These are phyloP conservation scores for Rhamnella rubrinervis DNA, from an alignment of 331 rosid genomes.

Conservation along the genomic window DNA sequence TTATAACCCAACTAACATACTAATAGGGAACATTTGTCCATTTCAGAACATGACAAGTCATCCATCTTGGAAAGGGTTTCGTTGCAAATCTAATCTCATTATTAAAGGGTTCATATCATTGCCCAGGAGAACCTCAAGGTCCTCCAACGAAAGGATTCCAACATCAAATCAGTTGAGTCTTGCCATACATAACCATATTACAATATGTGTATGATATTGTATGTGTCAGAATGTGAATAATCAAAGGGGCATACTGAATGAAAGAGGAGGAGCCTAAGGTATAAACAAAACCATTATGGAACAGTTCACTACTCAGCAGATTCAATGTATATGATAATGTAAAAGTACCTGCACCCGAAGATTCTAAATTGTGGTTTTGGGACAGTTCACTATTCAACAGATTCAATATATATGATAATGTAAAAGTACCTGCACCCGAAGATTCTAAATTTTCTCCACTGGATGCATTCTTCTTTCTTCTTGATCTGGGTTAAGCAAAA, in stretches of 20 bases:
- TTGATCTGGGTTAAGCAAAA: constrained; percentile 60
- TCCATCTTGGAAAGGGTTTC: too few relatives aligned
- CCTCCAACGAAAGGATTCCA: neutral
- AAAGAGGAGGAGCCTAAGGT: neutral
- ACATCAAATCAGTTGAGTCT: neutral
- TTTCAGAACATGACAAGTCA: too few relatives aligned
- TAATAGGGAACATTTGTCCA: too few relatives aligned
- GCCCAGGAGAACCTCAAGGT: too few relatives aligned
- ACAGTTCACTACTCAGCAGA: neutral
- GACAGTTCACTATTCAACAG: neutral
- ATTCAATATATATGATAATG: constrained; percentile 5
- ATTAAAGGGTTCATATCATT: too few relatives aligned
- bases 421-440: constrained; percentile 58
- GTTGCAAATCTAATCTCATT: too few relatives aligned
- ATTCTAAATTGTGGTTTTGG: constrained; percentile 43
- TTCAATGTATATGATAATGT: constrained; percentile 6
- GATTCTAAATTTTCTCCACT: constrained; percentile 86
- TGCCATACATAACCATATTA: neutral
- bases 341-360: constrained; percentile 64
- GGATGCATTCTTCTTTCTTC: constrained; percentile 86
- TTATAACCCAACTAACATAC: too few relatives aligned
- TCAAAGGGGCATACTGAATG: too few relatives aligned
- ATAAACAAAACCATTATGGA: neutral
- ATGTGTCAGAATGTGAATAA: too few relatives aligned
- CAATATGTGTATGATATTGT: too few relatives aligned